A percentile compares a stretch with the other conserved stretches of the same genome.
Evolutionary conservation across 2,329 filamentous ascomycete species (phyloP).

Genomic region (Aspergillus sp.): DNA sequence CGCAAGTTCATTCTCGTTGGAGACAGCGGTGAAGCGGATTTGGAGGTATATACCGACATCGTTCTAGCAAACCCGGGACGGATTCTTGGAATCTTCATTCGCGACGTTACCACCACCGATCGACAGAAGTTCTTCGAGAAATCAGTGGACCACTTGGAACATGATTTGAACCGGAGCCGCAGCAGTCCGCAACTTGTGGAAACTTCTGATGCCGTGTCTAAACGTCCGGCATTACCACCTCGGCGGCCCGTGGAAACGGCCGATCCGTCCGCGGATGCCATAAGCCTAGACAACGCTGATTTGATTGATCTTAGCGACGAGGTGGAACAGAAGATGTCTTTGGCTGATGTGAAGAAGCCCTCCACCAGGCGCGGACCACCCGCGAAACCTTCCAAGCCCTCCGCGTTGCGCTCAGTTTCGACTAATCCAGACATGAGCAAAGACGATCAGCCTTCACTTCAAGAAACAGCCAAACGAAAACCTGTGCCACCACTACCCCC

Average conservation of each 20-base stretch:
- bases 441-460: conserved; percentile 10
- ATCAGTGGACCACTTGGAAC: conserved; percentile 45
- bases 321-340: conserved; percentile 17
- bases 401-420: conserved; percentile 40
- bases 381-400: conserved; percentile 49
- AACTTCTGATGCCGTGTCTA: conserved; percentile 28
- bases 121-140: conserved; percentile 76
- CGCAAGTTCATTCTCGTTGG: conserved; percentile 88
- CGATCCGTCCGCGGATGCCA: conserved; percentile 21
- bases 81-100: conserved; percentile 85
- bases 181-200: conserved; percentile 31
- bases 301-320: conserved; percentile 46
- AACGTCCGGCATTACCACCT: conserved; percentile 44
- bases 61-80: conserved; percentile 79
- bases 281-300: conserved; percentile 33
- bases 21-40: conserved; percentile 93
- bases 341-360: conserved; percentile 19
- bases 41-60: conserved; percentile 97
- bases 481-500: conserved; percentile 42
- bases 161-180: conserved; percentile 22
- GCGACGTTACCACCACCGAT: conserved; percentile 85
- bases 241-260: conserved; percentile 31
- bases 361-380: conserved; percentile 35
- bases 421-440: conserved; percentile 24
- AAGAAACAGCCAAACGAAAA: conserved; percentile 35